Evolutionary conservation across 2,329 filamentous ascomycete genomes (phyloP), one percentile per base, ranked within the genome.

Genomic region (Monilinia fructicola): DNA sequence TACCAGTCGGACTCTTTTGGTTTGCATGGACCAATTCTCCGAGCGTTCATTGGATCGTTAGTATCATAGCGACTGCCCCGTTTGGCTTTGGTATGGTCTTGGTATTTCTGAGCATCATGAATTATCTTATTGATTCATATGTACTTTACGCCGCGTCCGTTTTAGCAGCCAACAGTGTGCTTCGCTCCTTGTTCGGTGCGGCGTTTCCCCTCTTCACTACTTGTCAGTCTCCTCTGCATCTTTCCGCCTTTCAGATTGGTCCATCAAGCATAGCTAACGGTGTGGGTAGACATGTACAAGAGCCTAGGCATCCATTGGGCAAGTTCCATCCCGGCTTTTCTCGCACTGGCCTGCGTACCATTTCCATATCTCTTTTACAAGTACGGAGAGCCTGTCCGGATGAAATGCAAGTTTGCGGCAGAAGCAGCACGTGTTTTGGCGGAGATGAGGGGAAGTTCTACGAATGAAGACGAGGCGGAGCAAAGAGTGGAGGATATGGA

Each of bases 311-410:
- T 90, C 65, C 89, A 93, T 78, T 93, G 91, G 91, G 91, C 89
- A 1, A 86, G 83, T 46, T 87, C 85, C 0, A 80, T 94, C 14
- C 90, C 90, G 0, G 91, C 87, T 0, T 93, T 94, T 78, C 80
- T 94, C 5, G 85, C 90, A 0, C 76, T 93, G 3, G 84, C 82
- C 11, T 93, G 90, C 77, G 79, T 92, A 31, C 90, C 90, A 0
- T 88, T 90, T 73, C 90, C 91, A 0, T 90, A 90, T 77, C 76
- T 93, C n/a, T 91, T 94, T 77, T 90, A 90, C 79, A 87, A 84
- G 72, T 92, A 92, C 75, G 90, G 90, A 54, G 79, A 76, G 6
- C 26, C 69, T 40, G 89, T 93, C 71, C 83, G 90, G 31, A 80
- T 82, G 75, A 84, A 81, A 73, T 91, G 89, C 81, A 88, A 89